Evolutionary conservation across 1,284 basidiomycete species (phyloP), one percentile per base, ranked within the genome.

Genomic region (Cryptococcus floricola): DNA sequence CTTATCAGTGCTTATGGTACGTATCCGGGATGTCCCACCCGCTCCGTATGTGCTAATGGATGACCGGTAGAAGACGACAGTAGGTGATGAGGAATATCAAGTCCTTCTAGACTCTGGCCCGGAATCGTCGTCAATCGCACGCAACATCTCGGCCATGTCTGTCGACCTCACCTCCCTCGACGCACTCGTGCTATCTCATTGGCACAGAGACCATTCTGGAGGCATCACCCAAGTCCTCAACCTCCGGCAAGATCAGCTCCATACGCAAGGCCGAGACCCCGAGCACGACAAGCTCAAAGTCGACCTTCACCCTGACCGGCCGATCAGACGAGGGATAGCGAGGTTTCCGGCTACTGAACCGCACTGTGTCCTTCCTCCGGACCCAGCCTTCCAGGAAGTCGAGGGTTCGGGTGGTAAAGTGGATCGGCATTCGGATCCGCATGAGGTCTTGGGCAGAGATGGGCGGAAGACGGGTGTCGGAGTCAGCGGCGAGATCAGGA

Each of bases 31-130:
- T 3, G 19, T 13, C 14, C 39, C 16, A 42, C 2, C 42, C 16
- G 42, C 42, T 44, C 7, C 4, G 2, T 2, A n/a, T 4, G 10
- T 18, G 5, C 16, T 31, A 5, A n/a, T 18, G 27, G 2, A 6
- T 27, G 16, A 6, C 19, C 34, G n/a, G 39, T 55, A 71, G 71
- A 71, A 53, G 23, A 71, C 70, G 0, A 71, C 66, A 8, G 71
- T 79, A 27, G 83, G 78, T 6, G 74, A 80, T 52, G 56, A 73
- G 57, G 65, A 78, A 14, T 81, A 84, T 59, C 77, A 80, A 18
- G 84, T 84, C 9, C 80, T 91, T 37, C 89, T 91, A 68, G 89
- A 91, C 74, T 85, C 87, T 5, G 89, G 88, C 0, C 88, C 89
- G 7, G 89, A 91, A 67, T 82, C 83, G 12, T 79, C 78, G 34